These are phyloP conservation scores for Cladorrhinum sp. DNA, from an alignment of 2,329 filamentous ascomycete species.

Conservation along the genomic window DNA sequence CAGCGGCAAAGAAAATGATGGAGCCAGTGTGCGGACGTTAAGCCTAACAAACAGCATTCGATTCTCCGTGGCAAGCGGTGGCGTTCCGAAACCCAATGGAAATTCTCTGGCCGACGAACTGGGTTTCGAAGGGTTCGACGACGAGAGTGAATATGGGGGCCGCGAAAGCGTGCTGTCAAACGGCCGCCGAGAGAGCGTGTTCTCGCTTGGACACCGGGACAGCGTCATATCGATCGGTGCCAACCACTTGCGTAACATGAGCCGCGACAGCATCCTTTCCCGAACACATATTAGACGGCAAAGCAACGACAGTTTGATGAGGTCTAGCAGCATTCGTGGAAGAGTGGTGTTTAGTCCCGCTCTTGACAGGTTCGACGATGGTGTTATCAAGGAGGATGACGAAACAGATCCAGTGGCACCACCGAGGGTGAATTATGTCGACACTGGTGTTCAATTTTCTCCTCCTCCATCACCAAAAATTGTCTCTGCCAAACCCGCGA, in stretches of 20 bases:
- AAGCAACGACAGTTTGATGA: slow-evolving; percentile 57
- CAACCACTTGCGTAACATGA: slow-evolving; percentile 50
- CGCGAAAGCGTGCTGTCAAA: slow-evolving; percentile 60
- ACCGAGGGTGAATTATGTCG: slow-evolving; percentile 58
- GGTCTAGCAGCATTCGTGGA: slow-evolving; percentile 54
- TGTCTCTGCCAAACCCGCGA: slow-evolving; percentile 38
- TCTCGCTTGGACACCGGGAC: slow-evolving; percentile 35
- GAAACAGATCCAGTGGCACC: slow-evolving; percentile 30
- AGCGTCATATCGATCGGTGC: slow-evolving; percentile 35
- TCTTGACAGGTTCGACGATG: slow-evolving; percentile 54
- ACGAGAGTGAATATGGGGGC: slow-evolving; percentile 68
- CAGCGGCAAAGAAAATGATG: slow-evolving; percentile 63
- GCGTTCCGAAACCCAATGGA: slow-evolving; percentile 59
- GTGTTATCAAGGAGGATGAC: slow-evolving; percentile 50
- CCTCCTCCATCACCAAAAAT: slow-evolving; percentile 71
- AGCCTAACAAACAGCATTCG: slow-evolving; percentile 71
- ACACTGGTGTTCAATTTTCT: slow-evolving; percentile 78
- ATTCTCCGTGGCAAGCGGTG: slow-evolving; percentile 65
- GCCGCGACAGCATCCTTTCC: slow-evolving; percentile 54
- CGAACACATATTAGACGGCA: slow-evolving; percentile 53
- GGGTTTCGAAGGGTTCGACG: slow-evolving; percentile 75
- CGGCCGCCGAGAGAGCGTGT: slow-evolving; percentile 26
- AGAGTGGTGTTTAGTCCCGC: slow-evolving; percentile 54
- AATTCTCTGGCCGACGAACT: slow-evolving; percentile 88
- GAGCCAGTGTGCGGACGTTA: slow-evolving; percentile 69